Base-by-base conservation (phyloP, 805 yeast genomes). In the Candida dendrica region DNA sequence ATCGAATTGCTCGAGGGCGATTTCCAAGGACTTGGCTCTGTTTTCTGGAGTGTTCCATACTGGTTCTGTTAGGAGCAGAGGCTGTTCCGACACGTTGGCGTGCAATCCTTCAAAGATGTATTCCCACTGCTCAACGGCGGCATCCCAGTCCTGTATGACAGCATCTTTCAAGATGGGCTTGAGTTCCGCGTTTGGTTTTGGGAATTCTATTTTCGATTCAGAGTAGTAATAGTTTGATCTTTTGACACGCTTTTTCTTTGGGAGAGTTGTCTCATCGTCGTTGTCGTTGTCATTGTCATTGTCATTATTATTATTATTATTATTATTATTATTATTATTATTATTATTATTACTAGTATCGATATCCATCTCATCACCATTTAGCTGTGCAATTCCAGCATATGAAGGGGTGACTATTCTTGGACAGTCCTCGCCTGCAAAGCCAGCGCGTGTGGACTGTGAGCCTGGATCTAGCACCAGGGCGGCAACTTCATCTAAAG, bases 391-490 rank as follows among this genome's bases (percentile, higher is more conserved):
- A 26, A 47, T 24, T 8, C 80, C 84, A 55, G 77, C 87, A 46
- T 61, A 73, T 1, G 96, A 84, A 3, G 96, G 93, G 11, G 81
- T 60, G 19, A 84, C 76, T 4, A 80, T 66, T 48, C 81, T 76
- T 11, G 98, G 98, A 41, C 77, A 73, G 58, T 90, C 96, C 43
- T 88, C 91, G 10, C 98, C 98, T 3, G 97, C 90, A 61, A 77
- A 89, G 1, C 98, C 98, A 16, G 83, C 78, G 41, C 91, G 78
- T 6, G 96, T 88, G 45, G 78, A 67, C 47, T 72, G 78, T 10
- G 96, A 82, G 30, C 98, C 98, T 2, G 95, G 90, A 56, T 93
- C 98, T 20, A 91, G 69, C 29, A 91, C 95, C 3, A 93, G 72
- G 22, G 98, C 95, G 48, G 88, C 79, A 48, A 93, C 82, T 60